Conservation (phyloP, 2,329 filamentous ascomycete genomes). For the Pseudofabraea citricarpa region DNA sequence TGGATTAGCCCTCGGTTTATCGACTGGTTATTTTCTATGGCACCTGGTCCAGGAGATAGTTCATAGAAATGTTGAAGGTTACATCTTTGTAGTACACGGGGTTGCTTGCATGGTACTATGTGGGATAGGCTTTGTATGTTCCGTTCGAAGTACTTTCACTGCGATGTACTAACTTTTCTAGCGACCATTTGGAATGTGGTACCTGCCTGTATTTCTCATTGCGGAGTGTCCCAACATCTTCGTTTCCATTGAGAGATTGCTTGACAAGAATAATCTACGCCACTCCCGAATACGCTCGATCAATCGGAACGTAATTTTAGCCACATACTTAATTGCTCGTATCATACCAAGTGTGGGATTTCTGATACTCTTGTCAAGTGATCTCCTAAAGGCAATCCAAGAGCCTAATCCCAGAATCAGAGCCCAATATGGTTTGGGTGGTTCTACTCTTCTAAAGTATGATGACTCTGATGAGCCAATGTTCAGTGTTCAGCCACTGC, state of each 20-base stretch:
- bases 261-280: slow-evolving; percentile 1
- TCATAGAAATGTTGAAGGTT: slow-evolving; percentile 2
- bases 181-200: slow-evolving; percentile 7
- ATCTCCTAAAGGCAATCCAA: slow-evolving; percentile 3
- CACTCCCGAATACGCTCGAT: neutral
- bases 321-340: slow-evolving; percentile 3
- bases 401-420: neutral
- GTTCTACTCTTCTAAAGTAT: neutral
- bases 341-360: slow-evolving; percentile 1
- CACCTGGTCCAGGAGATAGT: slow-evolving; percentile 3
- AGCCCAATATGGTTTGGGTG: neutral
- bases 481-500: neutral
- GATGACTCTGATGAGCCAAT: neutral
- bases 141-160: neutral
- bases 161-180: neutral
- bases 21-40: slow-evolving; percentile 8
- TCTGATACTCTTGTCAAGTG: neutral
- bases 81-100: slow-evolving; percentile 4
- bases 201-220: slow-evolving; percentile 5
- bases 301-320: slow-evolving; percentile 4
- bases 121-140: slow-evolving; percentile 7
- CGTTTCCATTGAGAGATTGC: slow-evolving; percentile 5
- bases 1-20: slow-evolving; percentile 4
- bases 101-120: slow-evolving; percentile 4
- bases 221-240: slow-evolving; percentile 10